phyloP scores from a whole-genome alignment of 257 asterid species.

The Ilex aquifolium region DNA sequence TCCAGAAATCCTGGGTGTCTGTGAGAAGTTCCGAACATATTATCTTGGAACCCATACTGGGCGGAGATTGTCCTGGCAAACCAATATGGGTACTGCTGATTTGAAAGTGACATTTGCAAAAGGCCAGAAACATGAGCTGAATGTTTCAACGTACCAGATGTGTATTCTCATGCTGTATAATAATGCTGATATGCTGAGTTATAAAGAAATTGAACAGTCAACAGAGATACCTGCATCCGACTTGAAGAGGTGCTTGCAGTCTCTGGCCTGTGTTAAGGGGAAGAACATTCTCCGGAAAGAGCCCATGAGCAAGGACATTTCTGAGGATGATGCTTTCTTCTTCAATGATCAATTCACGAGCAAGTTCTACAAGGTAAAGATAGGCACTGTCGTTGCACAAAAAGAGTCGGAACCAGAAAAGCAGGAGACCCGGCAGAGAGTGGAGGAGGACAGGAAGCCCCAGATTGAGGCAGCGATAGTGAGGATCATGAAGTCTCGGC shows the following conservation, averaged over 20 bases:
- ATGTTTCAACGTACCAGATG: slow-evolving; percentile 59
- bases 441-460: slow-evolving; percentile 59
- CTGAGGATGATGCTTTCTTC: slow-evolving; percentile 39
- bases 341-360: slow-evolving; percentile 44
- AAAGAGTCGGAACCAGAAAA: slow-evolving; percentile 61
- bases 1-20: slow-evolving; percentile 30
- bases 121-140: slow-evolving; percentile 48
- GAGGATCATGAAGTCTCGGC: slow-evolving; percentile 51
- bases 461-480: slow-evolving; percentile 60
- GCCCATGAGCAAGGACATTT: slow-evolving; percentile 59
- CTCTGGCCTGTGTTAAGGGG: slow-evolving; percentile 58
- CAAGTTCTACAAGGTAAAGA: slow-evolving; percentile 44
- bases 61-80: slow-evolving; percentile 53
- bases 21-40: slow-evolving; percentile 50
- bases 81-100: slow-evolving; percentile 59
- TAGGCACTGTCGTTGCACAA: slow-evolving; percentile 51
- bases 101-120: slow-evolving; percentile 42
- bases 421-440: slow-evolving; percentile 53
- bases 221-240: slow-evolving; percentile 49
- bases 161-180: slow-evolving; percentile 56
- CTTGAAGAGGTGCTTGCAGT: slow-evolving; percentile 51
- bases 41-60: slow-evolving; percentile 67
- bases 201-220: slow-evolving; percentile 52
- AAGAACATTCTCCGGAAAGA: slow-evolving; percentile 47
- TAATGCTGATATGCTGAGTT: slow-evolving; percentile 29